Evolutionary conservation across 371 early-diverging fungal genomes (phyloP).

Genomic region (Mortierella sp.): DNA sequence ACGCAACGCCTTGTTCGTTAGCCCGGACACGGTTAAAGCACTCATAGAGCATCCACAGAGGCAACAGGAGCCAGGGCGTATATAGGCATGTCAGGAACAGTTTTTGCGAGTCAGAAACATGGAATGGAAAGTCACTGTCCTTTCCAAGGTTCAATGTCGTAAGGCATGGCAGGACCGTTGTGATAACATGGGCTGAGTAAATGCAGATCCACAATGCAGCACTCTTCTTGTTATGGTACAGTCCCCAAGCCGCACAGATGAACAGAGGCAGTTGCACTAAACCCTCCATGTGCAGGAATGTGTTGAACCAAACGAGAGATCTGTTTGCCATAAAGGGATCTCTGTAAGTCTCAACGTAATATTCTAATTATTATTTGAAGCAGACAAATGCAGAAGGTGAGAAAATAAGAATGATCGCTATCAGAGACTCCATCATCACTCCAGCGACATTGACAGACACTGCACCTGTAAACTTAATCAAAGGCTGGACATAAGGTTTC

Average conservation of each 20-base stretch:
- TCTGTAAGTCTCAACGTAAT: conserved; percentile 39
- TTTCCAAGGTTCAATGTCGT: conserved; percentile 32
- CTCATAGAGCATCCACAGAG: conserved; percentile 54
- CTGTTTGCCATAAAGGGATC: conserved; percentile 45
- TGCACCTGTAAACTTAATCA: conserved; percentile 34
- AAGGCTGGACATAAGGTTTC: conserved; percentile 33
- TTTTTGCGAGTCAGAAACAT: conserved; percentile 30
- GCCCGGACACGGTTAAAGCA: conserved; percentile 46
- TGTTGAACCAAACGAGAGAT: conserved; percentile 50
- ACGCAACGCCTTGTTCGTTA: conserved; percentile 13
- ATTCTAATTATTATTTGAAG: conserved; percentile 20
- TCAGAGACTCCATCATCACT: neutral
- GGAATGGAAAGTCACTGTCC: conserved; percentile 35
- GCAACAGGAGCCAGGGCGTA: conserved; percentile 45
- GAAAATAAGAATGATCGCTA: neutral
- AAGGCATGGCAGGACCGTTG: conserved; percentile 53
- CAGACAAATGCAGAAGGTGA: neutral
- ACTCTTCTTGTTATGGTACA: conserved; percentile 45
- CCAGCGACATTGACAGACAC: too few species aligned
- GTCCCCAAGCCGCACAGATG: conserved; percentile 35
- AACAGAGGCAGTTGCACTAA: conserved; percentile 53
- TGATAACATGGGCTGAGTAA: conserved; percentile 56
- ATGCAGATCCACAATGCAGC: conserved; percentile 42
- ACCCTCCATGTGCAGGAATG: conserved; percentile 49
- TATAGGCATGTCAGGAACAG: conserved; percentile 33